Percentiles rank a stretch among this genome's conserved stretches.
Conservation (phyloP, 768 basidiomycete species). For the Podaxis pistillaris region DNA sequence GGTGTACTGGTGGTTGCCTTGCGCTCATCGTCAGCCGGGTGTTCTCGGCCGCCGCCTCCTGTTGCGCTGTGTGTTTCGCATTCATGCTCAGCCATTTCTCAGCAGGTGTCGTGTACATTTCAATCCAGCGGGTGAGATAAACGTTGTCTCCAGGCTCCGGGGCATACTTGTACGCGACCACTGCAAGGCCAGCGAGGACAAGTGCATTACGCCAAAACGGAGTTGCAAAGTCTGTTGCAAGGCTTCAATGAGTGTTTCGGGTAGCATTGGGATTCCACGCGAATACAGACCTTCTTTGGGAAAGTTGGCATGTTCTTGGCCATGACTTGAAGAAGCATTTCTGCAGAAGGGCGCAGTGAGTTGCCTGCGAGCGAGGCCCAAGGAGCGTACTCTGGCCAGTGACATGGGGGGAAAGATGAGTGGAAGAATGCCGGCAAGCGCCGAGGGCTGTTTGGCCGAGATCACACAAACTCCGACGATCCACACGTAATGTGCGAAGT, state of each 20-base stretch:
- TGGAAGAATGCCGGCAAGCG: constrained; percentile 4
- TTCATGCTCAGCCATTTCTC: constrained; percentile 57
- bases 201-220: constrained; percentile 65
- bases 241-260: neutral
- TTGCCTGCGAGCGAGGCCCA: constrained; percentile 2
- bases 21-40: constrained; percentile 41
- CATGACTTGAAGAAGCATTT: constrained; percentile 9
- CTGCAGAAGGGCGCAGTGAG: neutral
- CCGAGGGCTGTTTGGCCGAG: constrained; percentile 1
- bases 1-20: constrained; percentile 50
- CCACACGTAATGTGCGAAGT: neutral
- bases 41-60: constrained; percentile 41
- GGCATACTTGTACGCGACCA: constrained; percentile 64
- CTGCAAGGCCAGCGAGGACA: constrained; percentile 46
- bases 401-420: constrained; percentile 5
- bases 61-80: constrained; percentile 52
- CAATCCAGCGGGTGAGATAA: constrained; percentile 67
- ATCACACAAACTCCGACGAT: constrained; percentile 5
- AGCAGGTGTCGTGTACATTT: constrained; percentile 50
- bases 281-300: constrained; percentile 49
- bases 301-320: neutral
- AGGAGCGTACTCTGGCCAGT: constrained; percentile 2
- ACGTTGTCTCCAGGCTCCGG: constrained; percentile 60
- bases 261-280: neutral
- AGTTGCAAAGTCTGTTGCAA: constrained; percentile 53